A percentile compares a stretch with the other conserved stretches of the same genome.
Evolutionary conservation across 2,329 filamentous ascomycete species (phyloP).

Genomic region (Trichoderma atrobrunneum): DNA sequence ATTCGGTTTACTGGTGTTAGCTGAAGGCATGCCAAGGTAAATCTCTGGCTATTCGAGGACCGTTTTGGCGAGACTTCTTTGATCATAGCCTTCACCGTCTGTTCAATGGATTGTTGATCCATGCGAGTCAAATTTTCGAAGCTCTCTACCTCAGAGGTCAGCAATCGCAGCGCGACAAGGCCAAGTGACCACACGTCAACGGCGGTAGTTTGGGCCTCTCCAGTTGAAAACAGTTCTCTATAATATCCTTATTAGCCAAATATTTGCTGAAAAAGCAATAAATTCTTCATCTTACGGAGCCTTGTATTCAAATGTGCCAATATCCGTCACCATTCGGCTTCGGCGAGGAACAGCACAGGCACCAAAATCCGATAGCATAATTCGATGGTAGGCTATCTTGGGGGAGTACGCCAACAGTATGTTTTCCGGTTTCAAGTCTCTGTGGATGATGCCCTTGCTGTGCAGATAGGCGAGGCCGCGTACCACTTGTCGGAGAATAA

Average conservation of each 20-base stretch:
- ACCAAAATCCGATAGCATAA: slow-evolving; percentile 54
- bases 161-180: slow-evolving; percentile 41
- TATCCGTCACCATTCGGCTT: slow-evolving; percentile 42
- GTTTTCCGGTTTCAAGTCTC: slow-evolving; percentile 55
- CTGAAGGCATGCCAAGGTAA: slow-evolving; percentile 35
- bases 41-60: slow-evolving; percentile 30
- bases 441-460: slow-evolving; percentile 48
- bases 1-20: slow-evolving; percentile 28
- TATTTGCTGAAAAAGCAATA: fast-evolving
- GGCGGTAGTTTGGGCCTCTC: slow-evolving; percentile 32
- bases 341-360: slow-evolving; percentile 43
- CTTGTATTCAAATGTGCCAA: slow-evolving; percentile 48
- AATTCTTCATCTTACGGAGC: slow-evolving; percentile 44
- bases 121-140: slow-evolving; percentile 30
- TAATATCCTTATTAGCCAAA: slow-evolving; percentile 1
- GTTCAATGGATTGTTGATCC: slow-evolving; percentile 25
- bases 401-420: slow-evolving; percentile 49
- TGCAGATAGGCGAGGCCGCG: slow-evolving; percentile 48
- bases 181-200: slow-evolving; percentile 56
- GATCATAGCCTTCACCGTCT: background rate
- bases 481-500: slow-evolving; percentile 48
- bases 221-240: slow-evolving; percentile 39
- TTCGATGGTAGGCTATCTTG: slow-evolving; percentile 40
- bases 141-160: slow-evolving; percentile 26
- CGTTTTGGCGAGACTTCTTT: slow-evolving; percentile 17